phyloP scores from a whole-genome alignment of 2,329 filamentous ascomycete genomes.

The Eutypella sp. region DNA sequence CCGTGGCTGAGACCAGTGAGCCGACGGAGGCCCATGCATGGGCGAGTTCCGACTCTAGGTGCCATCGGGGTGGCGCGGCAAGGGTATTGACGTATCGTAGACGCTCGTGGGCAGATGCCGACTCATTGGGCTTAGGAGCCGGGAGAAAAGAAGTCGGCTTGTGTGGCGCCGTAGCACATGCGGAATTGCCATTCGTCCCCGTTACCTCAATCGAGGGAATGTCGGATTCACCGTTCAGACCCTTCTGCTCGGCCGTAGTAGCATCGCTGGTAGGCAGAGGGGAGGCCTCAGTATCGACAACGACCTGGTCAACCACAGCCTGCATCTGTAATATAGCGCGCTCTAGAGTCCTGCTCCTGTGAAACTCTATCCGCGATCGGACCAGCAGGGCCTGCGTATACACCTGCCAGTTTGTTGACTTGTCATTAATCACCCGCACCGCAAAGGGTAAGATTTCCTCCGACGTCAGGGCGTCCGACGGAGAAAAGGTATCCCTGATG shows the following conservation, averaged over 20 bases:
- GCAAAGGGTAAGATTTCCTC: conserved; percentile 93
- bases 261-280: conserved; percentile 21
- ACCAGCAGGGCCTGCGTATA: conserved; percentile 92
- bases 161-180: conserved; percentile 10
- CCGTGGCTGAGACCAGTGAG: conserved; percentile 81
- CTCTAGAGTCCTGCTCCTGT: conserved; percentile 82
- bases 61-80: conserved; percentile 82
- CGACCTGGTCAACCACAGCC: conserved; percentile 89
- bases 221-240: conserved; percentile 19
- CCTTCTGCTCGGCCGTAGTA: conserved; percentile 8
- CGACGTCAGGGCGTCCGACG: conserved; percentile 78
- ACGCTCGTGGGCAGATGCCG: conserved; percentile 70
- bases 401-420: conserved; percentile 94
- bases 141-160: conserved; percentile 77
- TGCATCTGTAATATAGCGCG: conserved; percentile 88
- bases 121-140: conserved; percentile 67
- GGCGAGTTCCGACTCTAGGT: conserved; percentile 88
- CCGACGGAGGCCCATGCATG: conserved; percentile 88
- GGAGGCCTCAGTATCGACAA: conserved; percentile 63
- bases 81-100: conserved; percentile 81
- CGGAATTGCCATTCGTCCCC: background rate
- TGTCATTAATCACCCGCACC: conserved; percentile 78
- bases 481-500: conserved; percentile 81
- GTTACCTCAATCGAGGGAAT: conserved; percentile 44
- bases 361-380: conserved; percentile 82